A percentile compares a stretch with the other conserved stretches of the same genome.
These are phyloP conservation scores for Niveomyces coronatus DNA, from an alignment of 2,329 filamentous ascomycete species.

Conservation along the genomic window DNA sequence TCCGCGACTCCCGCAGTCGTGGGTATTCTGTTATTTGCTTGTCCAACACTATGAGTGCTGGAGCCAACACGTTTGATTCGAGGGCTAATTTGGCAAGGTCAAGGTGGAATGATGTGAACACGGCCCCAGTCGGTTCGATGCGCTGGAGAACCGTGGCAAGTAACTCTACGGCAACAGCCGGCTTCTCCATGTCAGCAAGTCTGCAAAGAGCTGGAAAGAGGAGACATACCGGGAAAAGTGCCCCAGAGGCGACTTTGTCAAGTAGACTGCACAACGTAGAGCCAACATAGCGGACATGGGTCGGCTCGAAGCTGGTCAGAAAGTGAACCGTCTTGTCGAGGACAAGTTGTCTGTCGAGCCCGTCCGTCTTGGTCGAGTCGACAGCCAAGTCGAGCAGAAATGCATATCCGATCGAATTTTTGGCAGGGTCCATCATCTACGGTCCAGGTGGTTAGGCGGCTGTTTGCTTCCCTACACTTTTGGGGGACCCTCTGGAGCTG, in stretches of 20 bases:
- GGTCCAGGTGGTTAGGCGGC: background rate
- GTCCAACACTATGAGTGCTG: slow-evolving; percentile 51
- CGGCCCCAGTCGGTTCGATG: slow-evolving; percentile 55
- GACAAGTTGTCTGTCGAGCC: slow-evolving; percentile 23
- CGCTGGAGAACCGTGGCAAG: slow-evolving; percentile 46
- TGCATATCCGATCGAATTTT: slow-evolving; percentile 43
- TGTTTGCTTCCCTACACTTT: slow-evolving; percentile 12
- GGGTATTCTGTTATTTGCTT: slow-evolving; percentile 58
- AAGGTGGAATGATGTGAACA: slow-evolving; percentile 56
- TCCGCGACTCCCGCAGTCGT: slow-evolving; percentile 16
- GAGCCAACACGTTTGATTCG: slow-evolving; percentile 39
- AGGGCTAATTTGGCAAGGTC: slow-evolving; percentile 48
- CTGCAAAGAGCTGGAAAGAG: no score
- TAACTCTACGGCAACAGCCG: slow-evolving; percentile 34
- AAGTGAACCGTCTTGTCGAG: slow-evolving; percentile 34
- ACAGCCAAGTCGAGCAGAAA: slow-evolving; percentile 33
- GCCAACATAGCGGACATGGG: slow-evolving; percentile 43
- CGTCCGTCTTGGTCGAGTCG: slow-evolving; percentile 15
- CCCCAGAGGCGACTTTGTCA: slow-evolving; percentile 26
- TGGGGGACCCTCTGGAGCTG: background rate
- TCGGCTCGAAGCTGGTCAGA: slow-evolving; percentile 36
- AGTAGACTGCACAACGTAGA: slow-evolving; percentile 33
- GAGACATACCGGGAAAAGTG: slow-evolving; percentile 31
- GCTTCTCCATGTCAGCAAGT: no score
- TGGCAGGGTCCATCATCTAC: slow-evolving; percentile 36